Evolutionary conservation across 148 eudicot genomes (phyloP), one percentile per base, ranked within the genome.

Genomic region (Cornus florida): DNA sequence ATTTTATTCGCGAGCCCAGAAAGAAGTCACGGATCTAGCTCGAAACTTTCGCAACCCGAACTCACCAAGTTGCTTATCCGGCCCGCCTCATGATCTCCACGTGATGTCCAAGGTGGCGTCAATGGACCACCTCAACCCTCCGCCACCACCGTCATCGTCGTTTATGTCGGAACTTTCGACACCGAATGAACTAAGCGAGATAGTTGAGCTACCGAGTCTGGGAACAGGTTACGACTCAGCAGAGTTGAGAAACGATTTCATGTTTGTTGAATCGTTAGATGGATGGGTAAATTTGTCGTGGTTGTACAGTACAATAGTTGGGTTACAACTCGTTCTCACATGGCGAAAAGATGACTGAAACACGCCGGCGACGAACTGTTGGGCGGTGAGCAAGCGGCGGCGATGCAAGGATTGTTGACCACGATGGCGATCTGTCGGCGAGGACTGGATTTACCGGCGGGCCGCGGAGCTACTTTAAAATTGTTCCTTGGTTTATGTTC

Each of bases 11-110:
- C 0, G 84, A 84, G 43, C 87, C 87, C 71, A 78, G 59, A 60
- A 84, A 84, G 75, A 84, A 84, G 73, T 81, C 84, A 20, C 82
- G 87, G 77, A 84, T 84, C 84, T 84, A 84, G 87, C 77, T 84
- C 3, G 87, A 84, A 22, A 84, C 87, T 11, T 84, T 84, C 73
- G 59, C 77, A 31, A 84, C 87, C 64, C 79, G 87, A 85, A 28
- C 81, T 82, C 57, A 76, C 80, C 39, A 13, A 67, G 31, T 76
- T 76, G 19, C 20, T 85, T 11, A 84, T 84, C 50, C 84, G 84
- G 2, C 87, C 84, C 23, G 78, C 23, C 80, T 66, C 87, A n/a
- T 78, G 71, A 75, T 76, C 84, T 7, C 78, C 87, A 5, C 84
- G 84, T 60, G 87, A 85, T 75, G 82, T 85, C 57, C 87, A 79